Evolutionary conservation across 139 green algal species (phyloP).

Genomic region (Chara braunii): DNA sequence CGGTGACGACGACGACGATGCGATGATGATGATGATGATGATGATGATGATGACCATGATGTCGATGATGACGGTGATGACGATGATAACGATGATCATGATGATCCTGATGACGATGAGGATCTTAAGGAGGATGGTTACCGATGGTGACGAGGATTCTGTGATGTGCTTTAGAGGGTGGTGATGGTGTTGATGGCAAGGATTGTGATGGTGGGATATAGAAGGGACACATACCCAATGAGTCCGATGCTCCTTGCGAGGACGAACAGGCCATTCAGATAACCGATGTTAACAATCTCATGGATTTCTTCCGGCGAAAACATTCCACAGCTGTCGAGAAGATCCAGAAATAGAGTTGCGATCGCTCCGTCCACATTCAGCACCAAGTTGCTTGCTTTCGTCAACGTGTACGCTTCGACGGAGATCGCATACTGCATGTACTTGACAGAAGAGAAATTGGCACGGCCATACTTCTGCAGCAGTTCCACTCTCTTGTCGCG

Average conservation of each 20-base stretch:
- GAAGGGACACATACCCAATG: constrained; percentile 51
- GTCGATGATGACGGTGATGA: not conserved
- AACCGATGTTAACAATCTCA: constrained; percentile 72
- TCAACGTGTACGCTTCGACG: constrained; percentile 85
- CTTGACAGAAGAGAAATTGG: constrained; percentile 77
- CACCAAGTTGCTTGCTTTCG: constrained; percentile 81
- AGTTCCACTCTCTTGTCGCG: constrained; percentile 88
- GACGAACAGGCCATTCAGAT: constrained; percentile 92
- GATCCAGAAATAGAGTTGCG: constrained; percentile 84
- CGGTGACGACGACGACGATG: too few relatives aligned
- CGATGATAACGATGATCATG: not conserved
- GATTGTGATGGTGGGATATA: not conserved
- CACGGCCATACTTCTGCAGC: constrained; percentile 67
- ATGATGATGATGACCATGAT: not conserved
- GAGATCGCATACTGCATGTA: constrained; percentile 82
- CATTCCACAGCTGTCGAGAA: constrained; percentile 57
- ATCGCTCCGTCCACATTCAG: constrained; percentile 88
- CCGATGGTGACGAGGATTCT: not conserved
- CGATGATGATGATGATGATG: too few relatives aligned
- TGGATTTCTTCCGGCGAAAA: constrained; percentile 61
- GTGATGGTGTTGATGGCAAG: not conserved
- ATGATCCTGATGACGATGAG: not conserved
- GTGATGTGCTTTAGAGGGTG: not conserved
- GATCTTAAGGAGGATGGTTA: not conserved
- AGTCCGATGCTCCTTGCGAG: constrained; percentile 85